Base-by-base conservation (phyloP, 1,284 basidiomycete species). In the Apiotrichum brassicae region DNA sequence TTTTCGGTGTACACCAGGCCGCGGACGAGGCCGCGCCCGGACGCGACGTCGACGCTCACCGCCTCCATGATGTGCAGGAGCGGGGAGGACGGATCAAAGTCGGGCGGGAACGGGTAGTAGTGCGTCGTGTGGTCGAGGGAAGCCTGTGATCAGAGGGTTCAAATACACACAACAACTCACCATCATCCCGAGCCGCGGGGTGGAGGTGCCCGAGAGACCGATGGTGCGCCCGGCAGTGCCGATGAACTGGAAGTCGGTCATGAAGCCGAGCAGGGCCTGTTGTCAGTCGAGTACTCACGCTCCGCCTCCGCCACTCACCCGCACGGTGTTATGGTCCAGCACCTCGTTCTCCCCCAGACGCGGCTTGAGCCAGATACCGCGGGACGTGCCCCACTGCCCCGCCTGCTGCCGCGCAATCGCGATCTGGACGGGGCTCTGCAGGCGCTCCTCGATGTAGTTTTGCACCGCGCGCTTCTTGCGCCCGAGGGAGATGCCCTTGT, bases 51-150 rank as follows among this genome's bases (percentile, higher is more conserved):
- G 18, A 80, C 78, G 19, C 80, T 75, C 1, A 83, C 82, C 32
- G 80, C 83, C 47, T 80, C 77, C 65, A 87, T 83, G 79, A 87
- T 82, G 63, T 90, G 87, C 48, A 92, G 77, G 28, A 92, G 62
- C 79, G 87, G 90, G 49, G 86, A 82, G 19, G 82, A 81, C 55
- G 85, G 85, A 64, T 88, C 79, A 62, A 91, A 87, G 45, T 79
- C 72, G 57, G 86, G 77, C 51, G 86, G 88, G 56, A 59, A 68
- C 77, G 72, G 71, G 65, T 91, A 92, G 70, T 84, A 93, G 73
- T 81, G 86, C 49, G 91, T 85, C 24, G 84, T 79, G 71, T 94
- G 90, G 71, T 92, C 89, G 36, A 93, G 75, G 0, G 85, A 85
- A 13, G 86, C 86, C 85, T 87, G 57, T 18, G 12, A 34, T 18